Evolutionary conservation across 169 alveolate species (phyloP), one percentile per base, ranked within the genome.

Genomic region (Plasmodium malariae): DNA sequence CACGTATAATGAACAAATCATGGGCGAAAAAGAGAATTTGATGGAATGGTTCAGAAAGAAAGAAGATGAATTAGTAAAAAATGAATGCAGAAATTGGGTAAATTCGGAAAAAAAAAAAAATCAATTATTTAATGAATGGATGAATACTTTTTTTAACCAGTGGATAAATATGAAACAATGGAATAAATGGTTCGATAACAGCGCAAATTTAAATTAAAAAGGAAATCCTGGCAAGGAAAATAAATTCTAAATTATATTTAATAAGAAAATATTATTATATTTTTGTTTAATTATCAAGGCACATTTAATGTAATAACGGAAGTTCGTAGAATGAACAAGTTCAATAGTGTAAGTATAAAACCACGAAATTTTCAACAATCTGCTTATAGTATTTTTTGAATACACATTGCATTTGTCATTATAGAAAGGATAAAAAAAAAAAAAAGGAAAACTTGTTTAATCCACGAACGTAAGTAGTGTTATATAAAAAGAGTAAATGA

Each of bases 41-140:
- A 4, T 67, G 28, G 24, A 36, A 26, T 67, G 59, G 55, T 19
- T 67, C 43, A 36, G 36, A 55, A 37, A 67, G 36, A 67, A 67
- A 26, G 74, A 67, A 67, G 59, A 37, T 67, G 28, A 17, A 14
- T 37, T 67, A 30, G 28, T 1, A 17, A 67, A 14, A 4, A 28
- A n/a, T 19, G 48, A 36, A 26, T 1, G 21, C n/a, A 6, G 43
- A 32, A 26, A n/a, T 34, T 67, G 34, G 48, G 28, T 2, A 67
- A 26, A 34, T 7, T 67, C 59, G 74, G 40, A 67, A 67, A 32
- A 67, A 24, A n/a, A 67, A 26, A 67, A 67, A 17, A 67, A n/a
- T 32, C 11, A 34, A n/a, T 67, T 21, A 17, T 30, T 67, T 37
- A 19, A 67, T 17, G 26, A 36, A 3, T 67, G 74, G 74, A 67